phyloP scores from a whole-genome alignment of 2,329 filamentous ascomycete genomes.

The Macrophomina tecta region DNA sequence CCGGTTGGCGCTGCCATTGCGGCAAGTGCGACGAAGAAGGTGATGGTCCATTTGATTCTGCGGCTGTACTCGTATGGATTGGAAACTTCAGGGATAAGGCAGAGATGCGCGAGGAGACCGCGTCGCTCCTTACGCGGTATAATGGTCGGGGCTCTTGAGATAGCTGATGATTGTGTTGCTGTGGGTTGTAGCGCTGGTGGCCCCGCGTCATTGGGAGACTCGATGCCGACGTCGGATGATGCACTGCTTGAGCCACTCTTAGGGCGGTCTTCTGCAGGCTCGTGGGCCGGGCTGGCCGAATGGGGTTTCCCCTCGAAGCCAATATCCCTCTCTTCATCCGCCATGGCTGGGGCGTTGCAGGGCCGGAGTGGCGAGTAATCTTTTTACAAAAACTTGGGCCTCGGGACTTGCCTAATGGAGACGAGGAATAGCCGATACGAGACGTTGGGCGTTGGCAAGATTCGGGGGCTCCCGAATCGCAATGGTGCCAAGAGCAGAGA shows the following conservation, averaged over 20 bases:
- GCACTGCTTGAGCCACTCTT: conserved; percentile 36
- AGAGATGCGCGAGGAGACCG: conserved; percentile 73
- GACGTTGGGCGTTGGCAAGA: neutral
- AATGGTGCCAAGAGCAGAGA: neutral
- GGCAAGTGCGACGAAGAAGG: conserved; percentile 76
- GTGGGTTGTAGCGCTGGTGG: conserved; percentile 31
- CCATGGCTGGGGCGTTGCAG: neutral
- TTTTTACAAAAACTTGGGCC: neutral
- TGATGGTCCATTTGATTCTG: conserved; percentile 84
- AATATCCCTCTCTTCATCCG: conserved; percentile 15
- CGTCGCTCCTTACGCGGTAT: conserved; percentile 65
- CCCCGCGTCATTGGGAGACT: conserved; percentile 33
- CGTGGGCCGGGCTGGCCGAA: neutral
- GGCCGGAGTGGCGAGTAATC: neutral
- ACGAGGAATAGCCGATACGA: conserved; percentile 8
- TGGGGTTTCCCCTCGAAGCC: conserved; percentile 9
- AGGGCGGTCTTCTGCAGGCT: conserved; percentile 25
- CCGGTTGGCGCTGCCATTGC: conserved; percentile 82
- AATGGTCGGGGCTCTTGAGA: conserved; percentile 49
- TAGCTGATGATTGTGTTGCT: conserved; percentile 36
- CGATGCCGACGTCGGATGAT: conserved; percentile 28
- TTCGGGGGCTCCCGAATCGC: neutral
- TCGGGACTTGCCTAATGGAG: conserved; percentile 21
- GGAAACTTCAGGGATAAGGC: conserved; percentile 79
- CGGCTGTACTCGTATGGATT: conserved; percentile 75